A percentile compares a stretch with the other conserved stretches of the same genome.
Conservation (phyloP, 1,284 basidiomycete genomes). For the Trametes sp. region DNA sequence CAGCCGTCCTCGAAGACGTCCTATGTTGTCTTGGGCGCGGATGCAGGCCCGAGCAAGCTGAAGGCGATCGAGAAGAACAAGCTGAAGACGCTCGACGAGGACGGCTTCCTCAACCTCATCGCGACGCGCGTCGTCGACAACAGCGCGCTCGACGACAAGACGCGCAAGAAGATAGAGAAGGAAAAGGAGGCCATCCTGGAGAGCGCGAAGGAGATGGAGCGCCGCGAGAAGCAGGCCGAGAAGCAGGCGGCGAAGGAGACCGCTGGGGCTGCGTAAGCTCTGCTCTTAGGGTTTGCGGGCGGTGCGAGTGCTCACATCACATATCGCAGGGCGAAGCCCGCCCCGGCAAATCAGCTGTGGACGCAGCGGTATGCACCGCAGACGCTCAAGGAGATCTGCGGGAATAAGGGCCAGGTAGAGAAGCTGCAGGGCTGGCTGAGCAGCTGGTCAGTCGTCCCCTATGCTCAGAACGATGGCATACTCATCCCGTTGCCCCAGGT, state of each 20-base stretch:
- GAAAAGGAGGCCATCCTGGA: conserved; percentile 79
- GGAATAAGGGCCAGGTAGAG: conserved; percentile 92
- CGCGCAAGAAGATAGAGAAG: conserved; percentile 82
- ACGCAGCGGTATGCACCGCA: conserved; percentile 95
- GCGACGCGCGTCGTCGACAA: conserved; percentile 58
- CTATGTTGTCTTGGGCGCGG: conserved; percentile 89
- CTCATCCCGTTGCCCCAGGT: conserved; percentile 55
- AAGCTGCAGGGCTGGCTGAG: conserved; percentile 89
- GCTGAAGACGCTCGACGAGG: conserved; percentile 84
- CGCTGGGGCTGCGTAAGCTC: conserved; percentile 22
- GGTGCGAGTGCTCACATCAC: background rate
- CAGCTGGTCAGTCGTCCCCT: conserved; percentile 64
- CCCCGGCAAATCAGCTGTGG: conserved; percentile 78
- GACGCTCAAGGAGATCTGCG: conserved; percentile 90
- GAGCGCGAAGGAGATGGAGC: conserved; percentile 81
- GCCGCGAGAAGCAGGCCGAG: conserved; percentile 69
- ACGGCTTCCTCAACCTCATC: conserved; percentile 88
- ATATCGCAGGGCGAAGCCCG: conserved; percentile 13
- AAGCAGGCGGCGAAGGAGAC: conserved; percentile 51
- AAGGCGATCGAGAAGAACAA: conserved; percentile 84
- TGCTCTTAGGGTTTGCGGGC: background rate
- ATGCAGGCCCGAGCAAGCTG: conserved; percentile 90
- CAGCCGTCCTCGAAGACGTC: conserved; percentile 92
- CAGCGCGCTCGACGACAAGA: conserved; percentile 77
- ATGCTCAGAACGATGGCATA: background rate